phyloP scores from a whole-genome alignment of 1,284 basidiomycete genomes.

The Phellopilus nigrolimitatus region DNA sequence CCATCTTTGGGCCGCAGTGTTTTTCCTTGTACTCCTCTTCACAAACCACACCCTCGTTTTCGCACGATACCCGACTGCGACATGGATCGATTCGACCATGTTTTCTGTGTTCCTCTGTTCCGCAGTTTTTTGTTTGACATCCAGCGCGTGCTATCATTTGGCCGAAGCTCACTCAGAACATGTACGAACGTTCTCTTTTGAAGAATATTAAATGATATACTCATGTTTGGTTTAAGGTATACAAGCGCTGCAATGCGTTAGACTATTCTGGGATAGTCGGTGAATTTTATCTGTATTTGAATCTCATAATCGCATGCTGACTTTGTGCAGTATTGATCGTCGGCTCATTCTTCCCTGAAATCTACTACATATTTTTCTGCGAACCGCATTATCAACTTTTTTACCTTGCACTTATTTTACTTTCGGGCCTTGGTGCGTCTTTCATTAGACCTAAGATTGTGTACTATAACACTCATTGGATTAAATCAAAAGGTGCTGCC shows the following conservation, averaged over 20 bases:
- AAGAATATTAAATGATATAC: slow-evolving; percentile 19
- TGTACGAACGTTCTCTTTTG: slow-evolving; percentile 35
- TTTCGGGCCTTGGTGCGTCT: slow-evolving; percentile 58
- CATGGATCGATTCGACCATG: slow-evolving; percentile 60
- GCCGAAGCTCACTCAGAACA: slow-evolving; percentile 68
- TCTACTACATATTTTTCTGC: slow-evolving; percentile 74
- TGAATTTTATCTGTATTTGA: slow-evolving; percentile 27
- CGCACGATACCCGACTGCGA: slow-evolving; percentile 43
- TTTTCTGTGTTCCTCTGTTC: slow-evolving; percentile 69
- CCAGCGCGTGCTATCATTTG: slow-evolving; percentile 77
- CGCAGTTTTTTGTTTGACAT: slow-evolving; percentile 69
- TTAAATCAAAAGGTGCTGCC: slow-evolving; percentile 45
- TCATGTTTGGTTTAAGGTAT: slow-evolving; percentile 33
- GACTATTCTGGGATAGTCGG: slow-evolving; percentile 71
- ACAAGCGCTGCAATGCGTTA: slow-evolving; percentile 51
- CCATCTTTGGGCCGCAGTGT: slow-evolving; percentile 71
- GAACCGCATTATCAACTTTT: slow-evolving; percentile 44
- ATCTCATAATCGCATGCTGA: slow-evolving; percentile 4
- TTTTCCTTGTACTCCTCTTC: slow-evolving; percentile 60
- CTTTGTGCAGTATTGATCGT: slow-evolving; percentile 51
- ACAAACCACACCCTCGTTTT: slow-evolving; percentile 47
- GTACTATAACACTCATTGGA: background rate
- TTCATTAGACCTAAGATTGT: background rate
- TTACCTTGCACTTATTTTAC: slow-evolving; percentile 51
- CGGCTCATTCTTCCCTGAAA: slow-evolving; percentile 76